These are phyloP conservation scores for Auricularia heimuer DNA, from an alignment of 768 basidiomycete genomes.

Conservation along the genomic window DNA sequence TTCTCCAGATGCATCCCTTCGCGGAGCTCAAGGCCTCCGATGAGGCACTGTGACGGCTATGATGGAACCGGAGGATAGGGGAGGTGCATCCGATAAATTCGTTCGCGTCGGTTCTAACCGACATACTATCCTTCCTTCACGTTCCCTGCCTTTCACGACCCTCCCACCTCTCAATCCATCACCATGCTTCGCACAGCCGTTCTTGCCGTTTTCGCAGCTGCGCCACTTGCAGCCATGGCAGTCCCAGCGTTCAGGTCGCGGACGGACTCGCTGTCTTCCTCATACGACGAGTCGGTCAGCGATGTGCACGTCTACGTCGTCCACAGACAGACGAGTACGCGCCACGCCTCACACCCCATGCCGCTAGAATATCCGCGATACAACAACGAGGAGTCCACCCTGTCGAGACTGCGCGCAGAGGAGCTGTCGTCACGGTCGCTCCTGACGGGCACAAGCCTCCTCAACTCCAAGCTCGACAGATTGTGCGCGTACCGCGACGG, in stretches of 20 bases:
- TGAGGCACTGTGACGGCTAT: too few species aligned
- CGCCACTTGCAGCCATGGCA: neutral
- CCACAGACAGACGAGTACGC: neutral
- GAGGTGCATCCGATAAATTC: too few species aligned
- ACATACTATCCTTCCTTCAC: neutral
- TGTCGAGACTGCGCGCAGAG: neutral
- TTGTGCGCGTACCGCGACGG: neutral
- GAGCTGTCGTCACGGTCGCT: neutral
- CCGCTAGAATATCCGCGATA: neutral
- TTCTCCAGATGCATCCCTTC: too few species aligned
- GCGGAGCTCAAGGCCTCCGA: too few species aligned
- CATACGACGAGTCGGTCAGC: neutral
- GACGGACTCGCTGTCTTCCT: neutral
- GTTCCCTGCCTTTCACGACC: neutral
- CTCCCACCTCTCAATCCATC: neutral
- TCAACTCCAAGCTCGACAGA: neutral
- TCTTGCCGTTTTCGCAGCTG: neutral
- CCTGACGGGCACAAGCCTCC: neutral
- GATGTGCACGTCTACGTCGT: neutral
- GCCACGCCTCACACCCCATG: neutral
- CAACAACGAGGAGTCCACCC: neutral
- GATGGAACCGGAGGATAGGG: too few species aligned
- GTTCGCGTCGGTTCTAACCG: neutral
- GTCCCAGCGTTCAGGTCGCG: neutral
- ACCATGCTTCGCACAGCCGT: neutral